Conservation (phyloP, 140 eudicot genomes). For the Ambrosia hybrid region DNA sequence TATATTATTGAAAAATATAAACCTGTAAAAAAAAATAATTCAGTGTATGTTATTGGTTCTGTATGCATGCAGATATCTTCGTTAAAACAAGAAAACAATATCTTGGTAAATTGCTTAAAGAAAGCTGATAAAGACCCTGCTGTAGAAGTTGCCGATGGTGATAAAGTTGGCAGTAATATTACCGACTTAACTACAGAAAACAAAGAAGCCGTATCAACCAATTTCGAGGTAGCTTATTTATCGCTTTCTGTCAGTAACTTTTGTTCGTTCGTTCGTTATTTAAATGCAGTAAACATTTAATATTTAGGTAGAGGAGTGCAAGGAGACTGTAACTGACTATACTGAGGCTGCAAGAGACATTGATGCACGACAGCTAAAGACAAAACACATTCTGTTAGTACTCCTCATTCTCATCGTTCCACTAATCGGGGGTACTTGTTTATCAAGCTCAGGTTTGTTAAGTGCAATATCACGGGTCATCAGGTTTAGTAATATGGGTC, state of each 20-base stretch:
- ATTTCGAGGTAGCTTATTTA: slow-evolving; percentile 36
- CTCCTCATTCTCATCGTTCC: slow-evolving; percentile 44
- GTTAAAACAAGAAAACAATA: slow-evolving; percentile 52
- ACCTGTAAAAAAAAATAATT: too few relatives aligned
- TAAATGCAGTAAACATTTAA: slow-evolving; percentile 6
- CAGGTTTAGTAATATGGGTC: slow-evolving; percentile 1
- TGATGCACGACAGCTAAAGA: slow-evolving; percentile 61
- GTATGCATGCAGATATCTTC: slow-evolving; percentile 61
- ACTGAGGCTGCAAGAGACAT: slow-evolving; percentile 56
- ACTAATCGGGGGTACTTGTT: slow-evolving; percentile 33
- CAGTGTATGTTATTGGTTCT: slow-evolving; percentile 4
- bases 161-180: slow-evolving; percentile 29
- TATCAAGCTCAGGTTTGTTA: slow-evolving; percentile 32
- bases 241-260: neutral
- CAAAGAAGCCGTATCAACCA: slow-evolving; percentile 31
- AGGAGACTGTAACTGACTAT: slow-evolving; percentile 19
- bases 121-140: slow-evolving; percentile 30
- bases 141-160: slow-evolving; percentile 28
- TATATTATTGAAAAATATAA: too few relatives aligned
- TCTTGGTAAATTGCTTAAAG: slow-evolving; percentile 37
- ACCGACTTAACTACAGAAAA: slow-evolving; percentile 27
- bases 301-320: slow-evolving; percentile 37
- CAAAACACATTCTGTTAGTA: slow-evolving; percentile 34
- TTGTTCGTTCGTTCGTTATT: neutral
- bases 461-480: slow-evolving; percentile 8